phyloP scores from a whole-genome alignment of 2,329 filamentous ascomycete species.

The Aspergillus quadricinctus region DNA sequence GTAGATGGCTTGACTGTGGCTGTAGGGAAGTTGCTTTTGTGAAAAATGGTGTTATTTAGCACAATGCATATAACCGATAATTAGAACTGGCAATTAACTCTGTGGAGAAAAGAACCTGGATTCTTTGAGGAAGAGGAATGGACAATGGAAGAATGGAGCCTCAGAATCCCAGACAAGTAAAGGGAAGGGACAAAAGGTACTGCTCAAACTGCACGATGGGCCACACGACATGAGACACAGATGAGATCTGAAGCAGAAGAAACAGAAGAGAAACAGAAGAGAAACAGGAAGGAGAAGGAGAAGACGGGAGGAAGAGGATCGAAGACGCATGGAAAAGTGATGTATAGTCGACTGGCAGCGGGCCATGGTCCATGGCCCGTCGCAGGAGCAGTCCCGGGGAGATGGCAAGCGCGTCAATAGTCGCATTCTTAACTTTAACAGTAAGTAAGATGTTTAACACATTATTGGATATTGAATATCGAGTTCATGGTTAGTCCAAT shows the following conservation, averaged over 20 bases:
- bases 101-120: conserved; percentile 9
- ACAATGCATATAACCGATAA: conserved; percentile 16
- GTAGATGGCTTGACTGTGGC: conserved; percentile 3
- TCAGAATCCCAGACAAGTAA: neutral
- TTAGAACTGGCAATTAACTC: conserved; percentile 14
- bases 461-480: neutral
- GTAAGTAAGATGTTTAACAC: neutral
- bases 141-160: conserved; percentile 1
- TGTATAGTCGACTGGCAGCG: neutral
- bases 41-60: conserved; percentile 3
- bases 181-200: conserved; percentile 1
- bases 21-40: conserved; percentile 13
- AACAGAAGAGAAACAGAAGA: conserved; percentile 1
- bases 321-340: conserved; percentile 3
- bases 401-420: neutral
- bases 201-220: neutral
- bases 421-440: neutral
- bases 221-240: neutral
- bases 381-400: neutral
- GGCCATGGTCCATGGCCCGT: neutral
- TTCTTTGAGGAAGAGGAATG: neutral
- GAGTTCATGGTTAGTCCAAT: neutral
- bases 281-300: neutral
- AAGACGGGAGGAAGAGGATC: neutral
- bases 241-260: neutral